Evolutionary conservation across 208 protist genomes (phyloP), one percentile per base, ranked within the genome.

Genomic region (Acanthamoeba rhysodes): DNA sequence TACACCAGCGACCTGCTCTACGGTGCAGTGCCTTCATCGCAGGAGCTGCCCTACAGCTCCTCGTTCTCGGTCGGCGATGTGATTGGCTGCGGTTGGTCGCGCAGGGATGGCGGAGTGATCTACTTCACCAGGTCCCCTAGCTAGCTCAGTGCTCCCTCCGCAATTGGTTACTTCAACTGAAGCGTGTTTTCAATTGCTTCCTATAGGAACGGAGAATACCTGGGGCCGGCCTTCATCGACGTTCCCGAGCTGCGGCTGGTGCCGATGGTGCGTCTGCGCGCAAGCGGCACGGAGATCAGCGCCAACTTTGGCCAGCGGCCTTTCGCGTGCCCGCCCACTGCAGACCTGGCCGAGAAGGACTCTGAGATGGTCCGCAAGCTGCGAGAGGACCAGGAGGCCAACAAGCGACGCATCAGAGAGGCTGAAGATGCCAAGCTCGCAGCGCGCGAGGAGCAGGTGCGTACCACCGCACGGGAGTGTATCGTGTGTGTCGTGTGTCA

Each of bases 71-170:
- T 76, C 10, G 95, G 95, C 24, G 95, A 96, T 64, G 92, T 95
- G 50, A 85, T 96, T 32, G 95, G 95, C 76, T 96, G 95, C 68
- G 94, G 94, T 18, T 95, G 94, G 94, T 76, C 72, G 6, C n/a
- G 57, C 32, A 37, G 90, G 14, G 80, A 90, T 10, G 62, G 66
- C 48, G 57, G 62, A 18, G 41, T 72, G 14, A 68, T 95, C 82
- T 95, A 87, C 70, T 95, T 95, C 84, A 95, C 94, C 24, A 95
- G 93, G 80, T 90, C 27, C 62, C 8, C 24, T 29, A 29, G 12
- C n/a, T 2, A 29, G n/a, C n/a, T n/a, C n/a, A 74, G 16, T 27
- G 29, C 32, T 27, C 14, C 14, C n/a, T 27, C n/a, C 66, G 4
- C 27, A 1, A 29, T 27, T 37, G 22, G 32, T 16, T 74, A n/a